Base-by-base conservation (phyloP, 129 eudicot species). In the Centrapalus pauciflorus region DNA sequence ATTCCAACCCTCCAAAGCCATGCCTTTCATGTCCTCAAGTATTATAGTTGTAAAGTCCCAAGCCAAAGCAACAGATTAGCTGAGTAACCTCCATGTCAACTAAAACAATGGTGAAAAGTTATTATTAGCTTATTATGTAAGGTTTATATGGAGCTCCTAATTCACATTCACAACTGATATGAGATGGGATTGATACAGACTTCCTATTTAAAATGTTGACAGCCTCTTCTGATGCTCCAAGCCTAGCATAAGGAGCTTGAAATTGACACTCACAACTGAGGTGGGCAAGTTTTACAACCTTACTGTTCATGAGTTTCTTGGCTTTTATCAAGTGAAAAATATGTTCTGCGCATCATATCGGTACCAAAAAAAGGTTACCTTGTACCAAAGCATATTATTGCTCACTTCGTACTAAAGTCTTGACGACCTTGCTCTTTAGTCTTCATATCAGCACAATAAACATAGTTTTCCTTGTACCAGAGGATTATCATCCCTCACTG, bases 311-410 rank as follows among this genome's bases (percentile, higher is more conserved):
- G 6, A 58, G 45, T 16, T 32, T 28, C 27, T 58, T 58, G 14
- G 64, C 27, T 2, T 58, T 58, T 58, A 10, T 17, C 43, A 58
- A 58, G 43, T 29, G 64, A 7, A n/a, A 58, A 32, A 59, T 59
- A 34, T n/a, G 51, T 19, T 59, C 46, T 59, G 16, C 17, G 17
- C 41, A 4, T n/a, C 57, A 64, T 45, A 27, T 45, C 26, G 46
- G 41, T 65, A 29, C 26, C 5, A 17, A 49, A 16, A 5, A 25
- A 12, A 26, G 4, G 28, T 46, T 65, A 32, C 30, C 19, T 45
- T 28, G 40, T 45, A 64, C 27, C n/a, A 64, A 64, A 30, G 56
- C 43, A 16, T 26, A 20, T 4, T 46, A 13, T 17, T 20, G 38
- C 54, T 37, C 29, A 46, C 58, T 46, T 65, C 40, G 9, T 17